Conservation (phyloP, 345 rosid species). For the Fremontodendron californicum region DNA sequence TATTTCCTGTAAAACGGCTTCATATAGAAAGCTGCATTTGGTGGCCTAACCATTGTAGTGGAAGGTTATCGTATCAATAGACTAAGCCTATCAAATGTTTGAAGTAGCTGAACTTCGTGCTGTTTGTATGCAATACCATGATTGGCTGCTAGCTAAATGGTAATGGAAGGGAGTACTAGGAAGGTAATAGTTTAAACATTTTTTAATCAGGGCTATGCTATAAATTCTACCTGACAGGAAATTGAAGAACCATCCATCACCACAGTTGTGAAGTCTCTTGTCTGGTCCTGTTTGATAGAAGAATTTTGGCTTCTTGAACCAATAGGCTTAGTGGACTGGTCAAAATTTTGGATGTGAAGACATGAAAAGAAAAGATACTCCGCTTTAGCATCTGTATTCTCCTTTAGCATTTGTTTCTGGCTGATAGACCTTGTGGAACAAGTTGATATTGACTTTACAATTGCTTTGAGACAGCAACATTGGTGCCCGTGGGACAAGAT, state of each 20-base stretch:
- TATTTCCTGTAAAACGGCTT: background rate
- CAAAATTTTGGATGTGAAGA: background rate
- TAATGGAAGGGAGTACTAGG: background rate
- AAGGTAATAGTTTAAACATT: background rate
- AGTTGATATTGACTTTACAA: background rate
- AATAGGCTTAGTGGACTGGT: background rate
- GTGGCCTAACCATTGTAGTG: background rate
- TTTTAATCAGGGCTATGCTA: background rate
- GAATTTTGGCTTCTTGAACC: background rate
- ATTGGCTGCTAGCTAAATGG: background rate
- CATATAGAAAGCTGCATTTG: background rate
- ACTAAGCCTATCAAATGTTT: background rate
- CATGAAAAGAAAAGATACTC: background rate
- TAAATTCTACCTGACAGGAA: background rate
- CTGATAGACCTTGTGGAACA: background rate
- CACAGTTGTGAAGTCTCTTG: background rate
- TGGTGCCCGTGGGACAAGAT: background rate
- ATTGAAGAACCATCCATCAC: background rate
- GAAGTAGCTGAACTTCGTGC: background rate
- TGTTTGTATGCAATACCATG: background rate
- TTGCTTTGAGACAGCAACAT: background rate
- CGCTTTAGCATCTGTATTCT: background rate
- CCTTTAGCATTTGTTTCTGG: background rate
- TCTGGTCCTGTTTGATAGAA: background rate
- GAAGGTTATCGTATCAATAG: background rate